Percentiles rank a stretch among this genome's conserved stretches.
phyloP scores from a whole-genome alignment of 2,329 filamentous ascomycete genomes.

The Arachnopeziza araneosa region DNA sequence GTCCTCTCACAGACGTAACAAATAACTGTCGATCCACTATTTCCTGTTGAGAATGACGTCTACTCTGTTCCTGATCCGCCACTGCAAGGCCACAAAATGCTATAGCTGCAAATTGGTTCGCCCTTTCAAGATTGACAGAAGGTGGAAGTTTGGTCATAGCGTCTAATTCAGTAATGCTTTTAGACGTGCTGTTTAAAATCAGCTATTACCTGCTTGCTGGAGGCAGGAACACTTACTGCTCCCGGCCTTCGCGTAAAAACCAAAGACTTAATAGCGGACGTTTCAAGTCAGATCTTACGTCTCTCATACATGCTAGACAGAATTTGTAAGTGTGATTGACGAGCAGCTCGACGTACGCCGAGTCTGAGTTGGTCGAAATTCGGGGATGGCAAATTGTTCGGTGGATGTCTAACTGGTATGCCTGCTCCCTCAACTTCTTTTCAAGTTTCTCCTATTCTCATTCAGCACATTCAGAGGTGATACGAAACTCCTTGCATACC shows the following conservation, averaged over 20 bases:
- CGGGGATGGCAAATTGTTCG: neutral
- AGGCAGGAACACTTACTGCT: neutral
- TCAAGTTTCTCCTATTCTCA: neutral
- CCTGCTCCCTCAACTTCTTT: constrained; percentile 1
- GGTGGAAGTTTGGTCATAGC: neutral
- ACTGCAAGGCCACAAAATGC: constrained; percentile 1
- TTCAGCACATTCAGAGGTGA: neutral
- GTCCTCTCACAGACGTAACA: neutral
- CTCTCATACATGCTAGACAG: neutral
- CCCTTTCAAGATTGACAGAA: neutral
- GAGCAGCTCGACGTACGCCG: too few species aligned
- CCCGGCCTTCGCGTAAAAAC: neutral
- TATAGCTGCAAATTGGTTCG: neutral
- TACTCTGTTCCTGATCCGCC: neutral
- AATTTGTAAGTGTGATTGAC: neutral
- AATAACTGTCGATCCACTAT: neutral
- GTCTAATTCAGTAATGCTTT: neutral
- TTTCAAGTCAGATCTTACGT: neutral
- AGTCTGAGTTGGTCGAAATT: neutral
- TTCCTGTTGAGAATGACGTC: neutral
- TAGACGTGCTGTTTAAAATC: neutral
- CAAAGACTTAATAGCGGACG: neutral
- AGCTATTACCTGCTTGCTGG: neutral
- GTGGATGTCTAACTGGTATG: neutral
- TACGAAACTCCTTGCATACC: neutral